A percentile compares a stretch with the other conserved stretches of the same genome.
phyloP scores from a whole-genome alignment of 2,329 filamentous ascomycete genomes.

The Pseudonectria foliicola region DNA sequence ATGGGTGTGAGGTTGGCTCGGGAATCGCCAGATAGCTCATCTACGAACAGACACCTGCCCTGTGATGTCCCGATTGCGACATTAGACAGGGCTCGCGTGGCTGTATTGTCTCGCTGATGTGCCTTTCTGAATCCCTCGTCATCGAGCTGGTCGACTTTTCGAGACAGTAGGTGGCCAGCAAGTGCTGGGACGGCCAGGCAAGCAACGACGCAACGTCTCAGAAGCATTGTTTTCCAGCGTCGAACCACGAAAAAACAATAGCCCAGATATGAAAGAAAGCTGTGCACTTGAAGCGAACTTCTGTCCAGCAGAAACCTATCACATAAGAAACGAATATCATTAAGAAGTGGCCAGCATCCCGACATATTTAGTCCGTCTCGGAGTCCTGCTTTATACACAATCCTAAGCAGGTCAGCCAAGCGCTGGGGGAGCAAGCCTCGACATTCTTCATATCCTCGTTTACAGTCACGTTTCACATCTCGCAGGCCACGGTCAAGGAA shows the following conservation, averaged over 20 bases:
- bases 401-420: no score
- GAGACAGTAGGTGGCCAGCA: neutral
- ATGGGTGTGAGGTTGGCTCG: constrained; percentile 41
- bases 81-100: constrained; percentile 36
- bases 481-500: no score
- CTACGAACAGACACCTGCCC: constrained; percentile 39
- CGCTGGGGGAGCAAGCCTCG: no score
- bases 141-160: constrained; percentile 33
- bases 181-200: neutral
- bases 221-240: neutral
- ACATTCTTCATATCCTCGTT: no score
- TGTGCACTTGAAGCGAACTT: neutral
- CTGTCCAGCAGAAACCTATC: no score
- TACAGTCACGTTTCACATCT: no score
- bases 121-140: constrained; percentile 37
- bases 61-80: constrained; percentile 38
- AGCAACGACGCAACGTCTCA: neutral
- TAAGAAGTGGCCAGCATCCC: no score
- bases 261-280: neutral
- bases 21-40: constrained; percentile 40
- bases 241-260: no score
- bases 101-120: constrained; percentile 36
- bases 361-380: no score
- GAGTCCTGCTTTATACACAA: no score
- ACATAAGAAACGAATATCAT: no score